Conservation (phyloP, 352 stramenopile genomes). For the Sclerospora graminicola region DNA sequence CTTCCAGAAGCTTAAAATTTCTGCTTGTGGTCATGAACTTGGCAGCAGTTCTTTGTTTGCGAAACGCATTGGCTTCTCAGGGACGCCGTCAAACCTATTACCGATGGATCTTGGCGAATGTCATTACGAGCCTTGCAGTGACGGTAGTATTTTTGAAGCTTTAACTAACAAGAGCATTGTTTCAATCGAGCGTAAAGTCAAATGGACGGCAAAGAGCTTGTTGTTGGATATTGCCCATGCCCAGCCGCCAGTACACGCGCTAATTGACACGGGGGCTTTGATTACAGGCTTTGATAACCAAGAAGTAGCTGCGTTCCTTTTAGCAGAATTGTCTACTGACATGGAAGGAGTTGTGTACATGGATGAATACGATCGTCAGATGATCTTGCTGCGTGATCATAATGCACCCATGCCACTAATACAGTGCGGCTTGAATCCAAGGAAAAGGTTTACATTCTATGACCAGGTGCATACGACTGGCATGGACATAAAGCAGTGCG, state of each 20-base stretch:
- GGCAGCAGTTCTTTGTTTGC: conserved; percentile 97
- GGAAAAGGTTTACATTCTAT: conserved; percentile 89
- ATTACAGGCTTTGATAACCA: conserved; percentile 88
- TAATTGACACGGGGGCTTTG: conserved; percentile 88
- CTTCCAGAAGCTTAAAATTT: conserved; percentile 98
- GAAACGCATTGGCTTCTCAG: conserved; percentile 96
- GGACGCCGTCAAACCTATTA: conserved; percentile 97
- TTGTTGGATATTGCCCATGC: conserved; percentile 68
- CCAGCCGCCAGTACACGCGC: conserved; percentile 66
- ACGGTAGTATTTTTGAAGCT: conserved; percentile 97
- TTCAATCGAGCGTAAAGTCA: conserved; percentile 72
- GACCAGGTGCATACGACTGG: conserved; percentile 91
- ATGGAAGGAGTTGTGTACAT: conserved; percentile 90
- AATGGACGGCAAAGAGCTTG: conserved; percentile 69
- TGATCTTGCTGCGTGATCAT: conserved; percentile 91
- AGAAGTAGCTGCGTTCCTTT: conserved; percentile 77
- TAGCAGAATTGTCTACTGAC: conserved; percentile 52
- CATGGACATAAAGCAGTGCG: conserved; percentile 89
- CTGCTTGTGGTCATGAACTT: conserved; percentile 97
- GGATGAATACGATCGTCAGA: conserved; percentile 81
- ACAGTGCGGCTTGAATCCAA: conserved; percentile 75
- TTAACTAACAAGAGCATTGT: conserved; percentile 91
- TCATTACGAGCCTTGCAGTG: conserved; percentile 96
- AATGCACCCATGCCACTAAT: conserved; percentile 90
- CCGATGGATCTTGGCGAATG: conserved; percentile 98